Conservation (phyloP, 345 rosid genomes). For the Salix brachista region DNA sequence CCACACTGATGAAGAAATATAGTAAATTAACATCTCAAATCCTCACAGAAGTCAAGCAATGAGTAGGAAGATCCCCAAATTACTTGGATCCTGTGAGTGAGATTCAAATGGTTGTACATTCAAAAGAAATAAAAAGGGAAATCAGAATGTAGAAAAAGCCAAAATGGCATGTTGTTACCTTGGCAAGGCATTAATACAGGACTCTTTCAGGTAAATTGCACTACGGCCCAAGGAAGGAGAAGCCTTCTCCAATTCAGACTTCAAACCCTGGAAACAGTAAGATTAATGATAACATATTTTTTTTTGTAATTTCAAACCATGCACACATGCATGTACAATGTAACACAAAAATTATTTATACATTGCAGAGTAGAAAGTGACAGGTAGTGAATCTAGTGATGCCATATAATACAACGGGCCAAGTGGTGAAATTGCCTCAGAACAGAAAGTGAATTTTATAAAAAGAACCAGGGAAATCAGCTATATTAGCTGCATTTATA, state of each 20-base stretch:
- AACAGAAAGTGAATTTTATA: background rate
- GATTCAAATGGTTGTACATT: background rate
- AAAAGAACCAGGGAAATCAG: background rate
- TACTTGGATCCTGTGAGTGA: background rate
- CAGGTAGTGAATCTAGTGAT: background rate
- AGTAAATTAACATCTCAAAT: background rate
- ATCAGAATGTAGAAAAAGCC: background rate
- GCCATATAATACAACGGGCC: background rate
- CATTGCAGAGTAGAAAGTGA: background rate
- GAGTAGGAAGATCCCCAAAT: background rate
- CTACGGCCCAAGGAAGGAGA: constrained; percentile 83
- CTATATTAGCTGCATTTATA: background rate
- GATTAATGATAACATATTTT: background rate
- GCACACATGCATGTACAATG: background rate
- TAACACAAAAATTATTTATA: background rate
- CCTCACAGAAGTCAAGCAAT: background rate
- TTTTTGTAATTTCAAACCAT: background rate
- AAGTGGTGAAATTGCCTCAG: background rate
- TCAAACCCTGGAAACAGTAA: constrained; percentile 56
- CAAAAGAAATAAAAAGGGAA: background rate
- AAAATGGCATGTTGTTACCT: constrained; percentile 37
- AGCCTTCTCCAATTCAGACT: constrained; percentile 92
- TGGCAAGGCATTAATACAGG: constrained; percentile 75
- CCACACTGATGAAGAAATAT: background rate
- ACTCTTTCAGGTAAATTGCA: constrained; percentile 81